Base-by-base conservation (phyloP, 1,139 yeast genomes). In the Wickerhamomyces sp. region DNA sequence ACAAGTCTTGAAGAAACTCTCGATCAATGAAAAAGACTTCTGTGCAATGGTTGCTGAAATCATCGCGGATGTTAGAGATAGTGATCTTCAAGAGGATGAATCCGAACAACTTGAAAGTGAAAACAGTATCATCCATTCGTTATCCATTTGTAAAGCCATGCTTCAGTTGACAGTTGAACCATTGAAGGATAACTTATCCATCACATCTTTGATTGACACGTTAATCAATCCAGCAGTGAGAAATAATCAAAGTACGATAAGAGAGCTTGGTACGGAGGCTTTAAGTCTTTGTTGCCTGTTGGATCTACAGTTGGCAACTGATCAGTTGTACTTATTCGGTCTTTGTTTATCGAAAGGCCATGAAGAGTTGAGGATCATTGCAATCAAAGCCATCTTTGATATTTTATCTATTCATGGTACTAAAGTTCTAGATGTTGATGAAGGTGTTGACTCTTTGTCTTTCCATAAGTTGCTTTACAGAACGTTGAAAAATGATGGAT, bases 1-100 rank as follows among this genome's bases (percentile, higher is more conserved):
- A 44, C 69, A 74, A 35, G 85, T 87, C 3, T 68, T 89, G 46
- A 69, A 78, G 32, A 81, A 75, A 47, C 63, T 86, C 16, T 82
- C 95, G 2, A 77, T 82, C 26, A 83, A 73, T 54, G 96, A 87
- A 51, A 73, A 80, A 39, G 96, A 89, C 61, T 88, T 88, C 55
- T 75, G 86, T 16, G 75, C 85, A 27, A 82, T 87, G 76, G 72
- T 86, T 15, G 76, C 84, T n/a, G 96, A 89, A 64, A 75, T 87
- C 16, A 78, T 88, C 26, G 79, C 88, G 25, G 96, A 89, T 65
- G 69, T 88, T 30, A 72, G 88, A 54, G 95, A 87, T 57, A 72
- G 80, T 8, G 81, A 71, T 30, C 63, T 70, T 36, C 72, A 63
- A 33, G 45, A 45, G 26, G 62, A 56, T 22, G 64, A 58, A n/a